A percentile compares a stretch with the other conserved stretches of the same genome.
Conservation (phyloP, 306 rosid genomes). For the Cucumis melo region DNA sequence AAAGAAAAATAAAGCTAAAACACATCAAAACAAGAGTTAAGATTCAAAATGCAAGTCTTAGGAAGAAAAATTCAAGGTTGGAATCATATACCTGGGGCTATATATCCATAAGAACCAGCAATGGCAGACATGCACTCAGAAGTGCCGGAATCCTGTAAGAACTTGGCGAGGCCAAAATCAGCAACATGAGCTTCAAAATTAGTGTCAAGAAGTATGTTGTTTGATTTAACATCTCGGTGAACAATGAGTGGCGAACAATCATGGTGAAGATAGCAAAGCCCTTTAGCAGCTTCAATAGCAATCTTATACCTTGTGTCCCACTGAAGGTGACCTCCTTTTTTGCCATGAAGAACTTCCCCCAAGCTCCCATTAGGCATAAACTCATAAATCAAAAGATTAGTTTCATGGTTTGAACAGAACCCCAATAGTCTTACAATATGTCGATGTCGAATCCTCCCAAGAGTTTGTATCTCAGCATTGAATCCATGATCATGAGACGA, state of each 20-base stretch:
- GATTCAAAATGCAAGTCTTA: not conserved
- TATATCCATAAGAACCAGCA: conserved; percentile 11
- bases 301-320: conserved; percentile 90
- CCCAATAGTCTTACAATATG: conserved; percentile 86
- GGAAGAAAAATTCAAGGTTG: not conserved
- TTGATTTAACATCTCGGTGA: conserved; percentile 89
- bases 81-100: conserved; percentile 6
- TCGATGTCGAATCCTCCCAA: conserved; percentile 82
- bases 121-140: conserved; percentile 31
- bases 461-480: conserved; percentile 91
- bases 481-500: conserved; percentile 92
- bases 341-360: conserved; percentile 94
- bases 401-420: conserved; percentile 86
- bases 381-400: conserved; percentile 86
- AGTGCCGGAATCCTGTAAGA: conserved; percentile 86
- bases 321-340: conserved; percentile 84
- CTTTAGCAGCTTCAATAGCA: conserved; percentile 90
- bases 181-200: conserved; percentile 88
- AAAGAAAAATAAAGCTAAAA: not conserved
- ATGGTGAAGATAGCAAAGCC: conserved; percentile 91
- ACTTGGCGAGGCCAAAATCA: conserved; percentile 96
- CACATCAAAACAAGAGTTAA: not conserved
- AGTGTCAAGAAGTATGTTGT: conserved; percentile 80
- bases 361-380: conserved; percentile 97
- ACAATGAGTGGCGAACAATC: conserved; percentile 89